Evolutionary conservation across 148 eudicot genomes (phyloP), one percentile per base, ranked within the genome.

Genomic region (Heliamphora exappendiculata): DNA sequence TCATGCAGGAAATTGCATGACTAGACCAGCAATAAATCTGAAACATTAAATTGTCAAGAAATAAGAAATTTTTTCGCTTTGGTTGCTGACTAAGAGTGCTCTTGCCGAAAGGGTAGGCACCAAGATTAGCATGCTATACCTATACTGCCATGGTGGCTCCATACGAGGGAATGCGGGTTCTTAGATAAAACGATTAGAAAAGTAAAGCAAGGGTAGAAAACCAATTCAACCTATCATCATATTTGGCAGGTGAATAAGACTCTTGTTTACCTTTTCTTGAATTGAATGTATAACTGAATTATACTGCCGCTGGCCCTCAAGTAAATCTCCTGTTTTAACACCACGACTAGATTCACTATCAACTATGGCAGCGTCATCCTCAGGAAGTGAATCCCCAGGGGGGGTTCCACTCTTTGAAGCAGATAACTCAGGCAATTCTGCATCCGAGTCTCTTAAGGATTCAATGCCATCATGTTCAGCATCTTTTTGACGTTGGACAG

Each of bases 401-500:
- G 89, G 87, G 14, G 82, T 88, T 77, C 78, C 87, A 64, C 75
- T 85, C 79, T 79, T 80, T 37, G 84, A 62, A 75, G 76, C 80
- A 72, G 83, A 80, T 58, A 77, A 70, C 71, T 87, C 90, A 64
- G 79, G 74, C 63, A 83, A 74, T 67, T 87, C 89, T 57, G 81
- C 79, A 70, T 88, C 90, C 54, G 89, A 79, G 59, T 76, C 90
- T 70, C 82, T 88, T 78, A 88, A 82, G 53, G 93, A 87, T 79
- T 93, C 97, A 79, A 86, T 84, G 71, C 94, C 91, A 71, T 85
- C 92, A 84, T 90, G 89, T 60, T 89, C 92, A 49, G 99, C 94
- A 87, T 95, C 97, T 83, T 89, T 95, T 80, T 95, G 97, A 31
- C 99, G 93, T 86, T 91, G 98, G 79, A 95, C 99, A 58, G 99